Evolutionary conservation across 768 basidiomycete species (phyloP).

Genomic region (Russula compacta): DNA sequence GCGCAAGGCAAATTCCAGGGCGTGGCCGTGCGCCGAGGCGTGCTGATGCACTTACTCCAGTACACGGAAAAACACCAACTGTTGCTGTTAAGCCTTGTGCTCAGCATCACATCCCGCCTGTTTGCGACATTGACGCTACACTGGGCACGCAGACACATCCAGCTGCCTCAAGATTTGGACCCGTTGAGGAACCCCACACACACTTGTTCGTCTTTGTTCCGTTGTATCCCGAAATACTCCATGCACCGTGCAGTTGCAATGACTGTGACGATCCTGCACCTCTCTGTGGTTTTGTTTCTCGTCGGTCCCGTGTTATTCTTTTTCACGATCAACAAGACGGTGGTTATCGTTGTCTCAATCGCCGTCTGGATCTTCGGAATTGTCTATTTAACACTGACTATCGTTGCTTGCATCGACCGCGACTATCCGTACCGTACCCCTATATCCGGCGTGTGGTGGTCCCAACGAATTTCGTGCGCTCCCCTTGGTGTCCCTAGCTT

Average conservation of each 20-base stretch:
- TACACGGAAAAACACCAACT: too few relatives aligned
- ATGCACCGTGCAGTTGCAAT: constrained; percentile 28
- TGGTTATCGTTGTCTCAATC: neutral
- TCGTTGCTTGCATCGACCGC: neutral
- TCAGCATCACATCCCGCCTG: constrained; percentile 12
- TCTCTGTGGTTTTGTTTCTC: constrained; percentile 42
- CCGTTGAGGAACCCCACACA: constrained; percentile 29
- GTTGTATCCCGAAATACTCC: neutral
- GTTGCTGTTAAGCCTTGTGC: constrained; percentile 3
- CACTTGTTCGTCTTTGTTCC: constrained; percentile 23
- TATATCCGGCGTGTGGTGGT: neutral
- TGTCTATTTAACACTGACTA: neutral
- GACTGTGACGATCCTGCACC: constrained; percentile 39
- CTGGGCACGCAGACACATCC: constrained; percentile 13
- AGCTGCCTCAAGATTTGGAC: constrained; percentile 23
- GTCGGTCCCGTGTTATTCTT: constrained; percentile 39
- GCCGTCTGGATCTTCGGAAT: neutral
- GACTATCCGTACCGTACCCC: constrained; percentile 8
- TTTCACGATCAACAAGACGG: constrained; percentile 21
- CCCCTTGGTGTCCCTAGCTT: too few relatives aligned
- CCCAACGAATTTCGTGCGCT: too few relatives aligned
- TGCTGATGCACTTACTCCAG: too few relatives aligned
- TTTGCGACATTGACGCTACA: constrained; percentile 8
- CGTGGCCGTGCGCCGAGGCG: too few relatives aligned
- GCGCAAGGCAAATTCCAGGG: too few relatives aligned